Evolutionary conservation across 2,329 filamentous ascomycete genomes (phyloP), one percentile per base, ranked within the genome.

Genomic region (Paraconiothyrium sp.): DNA sequence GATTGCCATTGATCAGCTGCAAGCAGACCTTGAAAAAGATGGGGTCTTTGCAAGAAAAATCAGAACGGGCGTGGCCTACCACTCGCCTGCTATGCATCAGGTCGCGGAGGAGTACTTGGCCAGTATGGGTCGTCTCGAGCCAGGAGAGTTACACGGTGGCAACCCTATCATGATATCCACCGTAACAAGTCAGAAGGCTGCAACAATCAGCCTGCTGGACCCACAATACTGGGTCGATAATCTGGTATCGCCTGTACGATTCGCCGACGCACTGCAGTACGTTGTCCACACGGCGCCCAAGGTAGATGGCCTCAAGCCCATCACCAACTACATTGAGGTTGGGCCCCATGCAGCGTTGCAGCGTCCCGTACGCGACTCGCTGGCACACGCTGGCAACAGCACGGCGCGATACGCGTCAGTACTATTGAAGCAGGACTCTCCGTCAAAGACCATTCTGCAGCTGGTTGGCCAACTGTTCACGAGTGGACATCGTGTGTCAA

Each of bases 21-120:
- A 74, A n/a, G 59, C 67, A 0, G 61, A 65, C 1, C 62, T 83
- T 0, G 68, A 79, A 9, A 72, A 75, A 7, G 66, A 77, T 24
- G 65, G 73, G 10, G 73, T 73, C 10, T 83, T 82, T 60, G 72
- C 70, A 3, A 71, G 80, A 0, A 59, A 69, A 20, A 74, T 84
- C 2, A 73, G 76, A 58, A 79, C 82, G 2, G 76, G 80, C 22
- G 74, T 67, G 13, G 82, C 81, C 0, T 84, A 83, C 56, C 82
- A 83, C 56, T 81, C 78, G 0, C 73, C 76, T 37, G 79, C 82
- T 43, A 81, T 81, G 79, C 20, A 47, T 13, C 27, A 59, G n/a
- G 54, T 54, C 35, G 6, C 41, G 4, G 54, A 27, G 2, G 41
- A 34, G 4, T 54, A 54, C 24, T 14, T 37, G 30, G 16, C 48